Base-by-base conservation (phyloP, 1,139 yeast species). In the Yamadazyma membranifaciens region DNA sequence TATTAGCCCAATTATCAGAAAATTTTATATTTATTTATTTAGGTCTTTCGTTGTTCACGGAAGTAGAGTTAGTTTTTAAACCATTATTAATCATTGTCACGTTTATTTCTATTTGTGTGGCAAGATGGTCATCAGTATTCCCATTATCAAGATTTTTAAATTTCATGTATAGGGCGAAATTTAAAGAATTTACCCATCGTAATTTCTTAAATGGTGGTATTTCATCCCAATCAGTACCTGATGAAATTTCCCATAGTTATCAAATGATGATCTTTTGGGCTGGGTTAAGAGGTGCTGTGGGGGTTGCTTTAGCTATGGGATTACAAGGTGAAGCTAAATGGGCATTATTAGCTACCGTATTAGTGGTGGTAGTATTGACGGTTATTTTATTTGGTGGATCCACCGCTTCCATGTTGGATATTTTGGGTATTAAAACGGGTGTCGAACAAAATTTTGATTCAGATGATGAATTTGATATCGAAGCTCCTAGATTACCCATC, bases 251-350 rank as follows among this genome's bases (percentile, higher is more conserved):
- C 16, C 94, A 88, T 53, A 88, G 87, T 45, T 94, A 94, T 62
- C 98, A 94, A 65, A 88, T 91, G 88, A 92, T 94, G 98, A 87
- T 94, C 36, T 94, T 94, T 63, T 94, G 99, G 99, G 98, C 98
- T 1, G 99, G 99, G 5, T 72, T 94, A 45, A 75, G 99, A 57
- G 99, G 99, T 45, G 99, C 99, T 1, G 99, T 94, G 28, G 99
- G 99, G 50, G 99, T 94, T 2, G 99, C 98, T 0, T 75, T 94
- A 55, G 98, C 98, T 0, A 91, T 95, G 81, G 98, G 98, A 2
- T 69, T 94, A 37, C 95, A 87, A 62, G 98, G 98, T 45, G 97
- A 91, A 57, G 83, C 88, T 41, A 94, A 92, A 49, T 83, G 86
- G 63, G 83, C 96, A 0, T 66, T 94, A 40, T 68, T 92, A 44